Evolutionary conservation across 139 green algal genomes (phyloP), one percentile per base, ranked within the genome.

Genomic region (Marvania coccoides): DNA sequence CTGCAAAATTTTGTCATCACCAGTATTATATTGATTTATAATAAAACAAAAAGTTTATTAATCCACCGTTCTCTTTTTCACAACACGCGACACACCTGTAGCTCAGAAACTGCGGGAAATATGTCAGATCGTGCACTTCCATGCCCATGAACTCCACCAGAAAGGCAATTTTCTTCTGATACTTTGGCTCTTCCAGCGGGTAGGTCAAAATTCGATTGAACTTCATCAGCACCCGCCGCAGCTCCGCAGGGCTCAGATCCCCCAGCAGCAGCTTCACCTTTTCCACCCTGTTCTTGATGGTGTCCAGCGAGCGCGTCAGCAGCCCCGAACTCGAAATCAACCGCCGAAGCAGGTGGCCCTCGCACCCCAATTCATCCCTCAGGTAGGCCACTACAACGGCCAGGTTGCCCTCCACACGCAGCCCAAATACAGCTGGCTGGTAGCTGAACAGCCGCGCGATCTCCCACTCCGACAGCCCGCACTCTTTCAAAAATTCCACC

Each of bases 91-190:
- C n/a, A n/a, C n/a, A n/a, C n/a, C n/a, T 65, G 61, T 77, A 77
- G 1, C 51, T 47, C 7, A 77, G 5, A 28, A 58, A 77, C 31
- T 70, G 26, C 1, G 70, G 70, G 67, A 68, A 77, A 26, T 40
- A 8, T 3, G 40, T 8, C 34, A 77, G 48, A n/a, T 30, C 26
- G 45, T 24, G 48, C 19, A 65, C 31, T 19, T 46, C 31, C 8
- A 53, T 30, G 26, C 36, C 38, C 29, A 76, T 47, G 23, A 65
- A 47, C 26, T 63, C 59, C 0, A 5, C 28, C 47, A 78, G 58
- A 63, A 74, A 74, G 23, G 23, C 5, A 6, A 78, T 56, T 33
- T 78, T 78, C 23, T 31, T 33, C 9, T 61, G 65, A 46, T 70
- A 71, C 34, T 78, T 69, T n/a, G 31, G 46, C 8, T 47, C 29